These are phyloP conservation scores for Penstemon barbatus DNA, from an alignment of 257 asterid species.

Conservation along the genomic window DNA sequence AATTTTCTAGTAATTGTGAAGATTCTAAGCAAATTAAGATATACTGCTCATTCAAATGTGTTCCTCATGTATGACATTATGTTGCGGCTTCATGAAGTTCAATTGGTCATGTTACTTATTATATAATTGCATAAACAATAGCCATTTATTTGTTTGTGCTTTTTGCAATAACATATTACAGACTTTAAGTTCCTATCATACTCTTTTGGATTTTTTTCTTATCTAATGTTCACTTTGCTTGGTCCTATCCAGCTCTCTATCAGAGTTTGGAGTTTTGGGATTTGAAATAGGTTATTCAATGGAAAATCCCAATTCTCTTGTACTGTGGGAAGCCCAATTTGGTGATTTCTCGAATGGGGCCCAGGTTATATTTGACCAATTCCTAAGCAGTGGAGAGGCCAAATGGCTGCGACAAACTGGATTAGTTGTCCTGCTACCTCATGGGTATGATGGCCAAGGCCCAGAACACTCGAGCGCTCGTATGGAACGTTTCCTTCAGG, in stretches of 20 bases:
- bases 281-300: slow-evolving; percentile 94
- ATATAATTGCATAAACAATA: neutral
- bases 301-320: slow-evolving; percentile 96
- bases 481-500: slow-evolving; percentile 94
- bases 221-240: slow-evolving; percentile 20
- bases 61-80: slow-evolving; percentile 12
- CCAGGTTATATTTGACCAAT: slow-evolving; percentile 94
- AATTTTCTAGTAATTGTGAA: neutral
- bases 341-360: slow-evolving; percentile 95
- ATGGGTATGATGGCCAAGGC: slow-evolving; percentile 97
- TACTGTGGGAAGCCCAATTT: slow-evolving; percentile 95
- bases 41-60: slow-evolving; percentile 6
- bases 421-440: slow-evolving; percentile 82
- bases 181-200: slow-evolving; percentile 4
- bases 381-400: slow-evolving; percentile 93
- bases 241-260: slow-evolving; percentile 69
- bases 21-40: slow-evolving; percentile 8
- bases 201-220: neutral
- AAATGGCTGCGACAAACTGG: slow-evolving; percentile 98
- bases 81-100: neutral
- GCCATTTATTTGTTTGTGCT: neutral
- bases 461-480: slow-evolving; percentile 99
- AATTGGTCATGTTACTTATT: neutral
- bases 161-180: neutral
- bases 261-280: slow-evolving; percentile 92